These are phyloP conservation scores for Fusarium sororula DNA, from an alignment of 2,329 filamentous ascomycete genomes.

Conservation along the genomic window DNA sequence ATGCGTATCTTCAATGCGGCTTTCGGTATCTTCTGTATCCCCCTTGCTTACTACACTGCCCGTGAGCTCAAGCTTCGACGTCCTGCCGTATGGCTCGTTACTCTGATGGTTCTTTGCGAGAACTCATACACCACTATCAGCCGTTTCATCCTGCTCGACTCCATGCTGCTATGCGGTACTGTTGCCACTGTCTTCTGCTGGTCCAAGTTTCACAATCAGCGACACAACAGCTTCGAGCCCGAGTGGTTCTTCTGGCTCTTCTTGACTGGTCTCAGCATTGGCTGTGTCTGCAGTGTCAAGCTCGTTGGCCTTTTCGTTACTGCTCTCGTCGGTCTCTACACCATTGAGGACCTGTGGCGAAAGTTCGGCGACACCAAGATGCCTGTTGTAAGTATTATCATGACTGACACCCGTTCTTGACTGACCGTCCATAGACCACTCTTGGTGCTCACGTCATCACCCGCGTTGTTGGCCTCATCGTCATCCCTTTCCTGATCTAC, in stretches of 20 bases:
- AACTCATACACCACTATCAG: slow-evolving; percentile 99
- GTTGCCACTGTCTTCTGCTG: slow-evolving; percentile 97
- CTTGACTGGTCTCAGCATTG: slow-evolving; percentile 93
- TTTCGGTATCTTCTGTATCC: slow-evolving; percentile 92
- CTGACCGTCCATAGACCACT: slow-evolving; percentile 54
- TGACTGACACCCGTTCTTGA: not conserved
- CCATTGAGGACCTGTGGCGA: slow-evolving; percentile 94
- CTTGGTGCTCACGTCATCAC: slow-evolving; percentile 82
- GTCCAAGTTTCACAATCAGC: slow-evolving; percentile 93
- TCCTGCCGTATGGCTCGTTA: slow-evolving; percentile 92
- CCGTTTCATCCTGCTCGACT: slow-evolving; percentile 96
- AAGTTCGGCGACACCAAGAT: slow-evolving; percentile 96
- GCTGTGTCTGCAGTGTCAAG: slow-evolving; percentile 98
- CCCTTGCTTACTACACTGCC: slow-evolving; percentile 94
- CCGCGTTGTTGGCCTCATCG: slow-evolving; percentile 85
- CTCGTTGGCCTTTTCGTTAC: slow-evolving; percentile 97
- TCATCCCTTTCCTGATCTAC: slow-evolving; percentile 91
- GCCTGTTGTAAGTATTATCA: slow-evolving; percentile 71
- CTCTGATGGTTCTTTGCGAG: slow-evolving; percentile 96
- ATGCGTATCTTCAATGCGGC: slow-evolving; percentile 98
- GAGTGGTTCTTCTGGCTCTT: slow-evolving; percentile 97
- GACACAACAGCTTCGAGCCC: slow-evolving; percentile 83
- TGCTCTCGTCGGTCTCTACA: slow-evolving; percentile 93
- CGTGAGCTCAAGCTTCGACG: slow-evolving; percentile 87
- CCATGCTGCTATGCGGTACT: slow-evolving; percentile 99